phyloP scores from a whole-genome alignment of 2,329 filamentous ascomycete species.

The Alternaria sp. region DNA sequence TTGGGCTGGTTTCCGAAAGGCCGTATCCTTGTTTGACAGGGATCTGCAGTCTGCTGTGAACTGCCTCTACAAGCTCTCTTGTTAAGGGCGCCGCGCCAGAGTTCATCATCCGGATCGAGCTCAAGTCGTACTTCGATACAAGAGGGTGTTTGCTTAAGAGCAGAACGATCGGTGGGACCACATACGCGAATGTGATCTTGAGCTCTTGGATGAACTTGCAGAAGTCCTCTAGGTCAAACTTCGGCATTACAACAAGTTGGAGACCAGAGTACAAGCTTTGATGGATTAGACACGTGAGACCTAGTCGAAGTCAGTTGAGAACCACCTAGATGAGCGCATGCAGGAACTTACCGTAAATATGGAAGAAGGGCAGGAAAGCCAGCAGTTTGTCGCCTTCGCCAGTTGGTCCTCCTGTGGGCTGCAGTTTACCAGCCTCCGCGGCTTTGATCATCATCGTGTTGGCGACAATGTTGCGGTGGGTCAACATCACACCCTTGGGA shows the following conservation, averaged over 20 bases:
- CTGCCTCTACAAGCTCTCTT: conserved; percentile 75
- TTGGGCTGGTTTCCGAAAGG: conserved; percentile 83
- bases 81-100: conserved; percentile 87
- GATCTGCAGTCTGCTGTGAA: conserved; percentile 75
- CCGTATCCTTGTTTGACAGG: conserved; percentile 94
- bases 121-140: conserved; percentile 81
- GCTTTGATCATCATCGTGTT: conserved; percentile 62
- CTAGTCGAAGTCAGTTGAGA: conserved; percentile 39
- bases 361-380: conserved; percentile 86
- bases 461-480: conserved; percentile 80
- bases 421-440: conserved; percentile 58
- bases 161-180: conserved; percentile 85
- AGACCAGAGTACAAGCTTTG: conserved; percentile 70
- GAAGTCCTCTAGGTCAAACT: conserved; percentile 82
- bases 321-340: not conserved
- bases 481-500: conserved; percentile 89
- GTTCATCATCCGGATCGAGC: conserved; percentile 80
- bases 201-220: conserved; percentile 78
- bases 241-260: conserved; percentile 72
- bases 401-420: conserved; percentile 63
- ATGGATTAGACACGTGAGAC: conserved; percentile 75
- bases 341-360: conserved; percentile 74
- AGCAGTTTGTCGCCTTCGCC: conserved; percentile 74
- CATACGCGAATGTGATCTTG: conserved; percentile 77
- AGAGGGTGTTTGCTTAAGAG: conserved; percentile 79